A percentile compares a stretch with the other conserved stretches of the same genome.
Conservation (phyloP, 1,284 basidiomycete species). For the Marasmius oreades region DNA sequence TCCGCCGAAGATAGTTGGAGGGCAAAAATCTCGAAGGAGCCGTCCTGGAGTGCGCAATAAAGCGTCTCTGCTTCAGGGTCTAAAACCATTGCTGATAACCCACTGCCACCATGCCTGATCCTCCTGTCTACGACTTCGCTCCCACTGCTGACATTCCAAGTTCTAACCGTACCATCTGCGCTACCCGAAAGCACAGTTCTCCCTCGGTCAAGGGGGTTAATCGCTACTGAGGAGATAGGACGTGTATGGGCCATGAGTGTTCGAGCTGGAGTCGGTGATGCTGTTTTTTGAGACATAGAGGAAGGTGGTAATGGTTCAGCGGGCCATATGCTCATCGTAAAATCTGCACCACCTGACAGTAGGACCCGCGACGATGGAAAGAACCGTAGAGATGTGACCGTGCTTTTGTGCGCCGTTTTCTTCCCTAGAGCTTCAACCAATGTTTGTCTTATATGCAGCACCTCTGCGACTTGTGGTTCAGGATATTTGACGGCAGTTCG, state of each 20-base stretch:
- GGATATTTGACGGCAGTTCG: slow-evolving; percentile 9
- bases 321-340: slow-evolving; percentile 57
- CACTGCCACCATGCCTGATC: slow-evolving; percentile 8
- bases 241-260: slow-evolving; percentile 69
- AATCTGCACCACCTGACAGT: slow-evolving; percentile 61
- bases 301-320: slow-evolving; percentile 40
- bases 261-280: slow-evolving; percentile 38
- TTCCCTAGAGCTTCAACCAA: slow-evolving; percentile 20
- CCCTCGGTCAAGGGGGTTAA: slow-evolving; percentile 52
- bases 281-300: slow-evolving; percentile 12
- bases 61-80: slow-evolving; percentile 34
- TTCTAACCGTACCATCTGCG: slow-evolving; percentile 65
- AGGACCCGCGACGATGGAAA: slow-evolving; percentile 64
- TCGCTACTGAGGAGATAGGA: slow-evolving; percentile 54
- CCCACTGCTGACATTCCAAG: slow-evolving; percentile 72
- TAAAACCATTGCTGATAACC: slow-evolving; percentile 13
- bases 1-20: slow-evolving; percentile 44
- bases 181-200: slow-evolving; percentile 60
- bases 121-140: slow-evolving; percentile 38
- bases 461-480: slow-evolving; percentile 12
- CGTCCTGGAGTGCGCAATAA: slow-evolving; percentile 56
- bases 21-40: slow-evolving; percentile 44
- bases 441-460: slow-evolving; percentile 19
- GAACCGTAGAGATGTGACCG: slow-evolving; percentile 53
- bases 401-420: slow-evolving; percentile 48